These are phyloP conservation scores for Amaranthus palmeri DNA, from an alignment of 148 eudicot genomes.

Conservation along the genomic window DNA sequence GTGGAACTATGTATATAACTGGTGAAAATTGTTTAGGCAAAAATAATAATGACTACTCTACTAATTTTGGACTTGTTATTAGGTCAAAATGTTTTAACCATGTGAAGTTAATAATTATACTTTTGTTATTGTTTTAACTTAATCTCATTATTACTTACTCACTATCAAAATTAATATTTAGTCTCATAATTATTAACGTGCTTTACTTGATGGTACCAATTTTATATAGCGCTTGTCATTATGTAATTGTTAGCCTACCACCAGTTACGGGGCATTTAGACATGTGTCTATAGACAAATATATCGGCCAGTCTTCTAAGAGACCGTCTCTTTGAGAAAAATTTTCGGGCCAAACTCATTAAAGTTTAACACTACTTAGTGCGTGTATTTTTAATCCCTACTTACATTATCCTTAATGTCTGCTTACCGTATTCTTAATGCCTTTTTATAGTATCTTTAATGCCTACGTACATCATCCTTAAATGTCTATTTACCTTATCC, in stretches of 20 bases:
- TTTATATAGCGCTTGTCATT: conserved; percentile 5
- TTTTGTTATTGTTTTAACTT: conserved; percentile 8
- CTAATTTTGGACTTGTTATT: not conserved
- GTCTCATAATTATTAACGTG: conserved; percentile 13
- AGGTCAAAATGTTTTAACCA: not conserved
- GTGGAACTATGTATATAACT: not conserved
- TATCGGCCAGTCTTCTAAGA: not conserved
- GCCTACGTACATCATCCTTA: too few species aligned
- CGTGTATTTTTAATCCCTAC: too few species aligned
- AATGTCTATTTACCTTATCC: too few species aligned
- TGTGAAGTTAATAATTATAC: conserved; percentile 9
- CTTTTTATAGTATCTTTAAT: too few species aligned
- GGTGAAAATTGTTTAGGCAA: not conserved
- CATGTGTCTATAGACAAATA: not conserved
- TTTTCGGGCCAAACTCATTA: too few species aligned
- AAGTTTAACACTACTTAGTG: too few species aligned
- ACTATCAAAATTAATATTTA: not conserved
- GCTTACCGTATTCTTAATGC: too few species aligned
- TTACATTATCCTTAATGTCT: too few species aligned
- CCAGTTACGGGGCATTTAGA: conserved; percentile 9
- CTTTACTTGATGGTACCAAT: conserved; percentile 11
- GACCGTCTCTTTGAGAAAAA: too few species aligned
- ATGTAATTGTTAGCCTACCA: not conserved
- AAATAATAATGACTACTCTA: not conserved
- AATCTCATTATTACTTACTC: conserved; percentile 2